A percentile compares a stretch with the other conserved stretches of the same genome.
Evolutionary conservation across 306 rosid genomes (phyloP).

Genomic region (Cucurbita maxima): DNA sequence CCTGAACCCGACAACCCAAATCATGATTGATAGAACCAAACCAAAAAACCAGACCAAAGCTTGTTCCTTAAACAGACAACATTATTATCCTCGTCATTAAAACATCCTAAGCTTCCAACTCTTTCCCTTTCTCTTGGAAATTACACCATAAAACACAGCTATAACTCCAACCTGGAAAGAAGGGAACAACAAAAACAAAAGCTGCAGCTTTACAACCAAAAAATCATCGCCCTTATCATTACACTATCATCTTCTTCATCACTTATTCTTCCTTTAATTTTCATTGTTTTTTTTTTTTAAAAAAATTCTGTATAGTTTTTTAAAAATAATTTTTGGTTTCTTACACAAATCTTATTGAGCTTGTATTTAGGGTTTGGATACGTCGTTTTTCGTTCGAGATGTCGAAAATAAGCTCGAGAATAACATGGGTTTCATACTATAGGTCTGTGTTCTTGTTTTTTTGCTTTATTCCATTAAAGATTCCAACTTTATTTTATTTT

Average conservation of each 20-base stretch:
- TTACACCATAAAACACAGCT: too few species aligned
- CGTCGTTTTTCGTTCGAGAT: not conserved
- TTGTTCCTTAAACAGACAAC: conserved; percentile 17
- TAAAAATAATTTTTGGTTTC: not conserved
- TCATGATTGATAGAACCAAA: conserved; percentile 56
- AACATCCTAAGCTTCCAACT: too few species aligned
- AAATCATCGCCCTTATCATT: conserved; percentile 48
- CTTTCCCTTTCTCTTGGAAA: too few species aligned
- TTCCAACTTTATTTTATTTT: conserved; percentile 13
- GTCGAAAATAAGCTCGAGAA: not conserved
- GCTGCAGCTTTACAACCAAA: conserved; percentile 37
- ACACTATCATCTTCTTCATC: conserved; percentile 9
- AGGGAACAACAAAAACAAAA: too few species aligned
- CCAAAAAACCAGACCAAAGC: not conserved
- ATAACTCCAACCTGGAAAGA: too few species aligned
- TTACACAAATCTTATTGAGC: conserved; percentile 4
- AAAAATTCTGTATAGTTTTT: not conserved
- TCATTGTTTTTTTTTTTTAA: not conserved
- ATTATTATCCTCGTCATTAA: conserved; percentile 15
- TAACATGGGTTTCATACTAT: conserved; percentile 1
- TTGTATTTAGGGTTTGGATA: not conserved
- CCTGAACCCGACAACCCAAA: conserved; percentile 79
- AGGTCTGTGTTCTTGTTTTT: not conserved
- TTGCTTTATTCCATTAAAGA: conserved; percentile 9
- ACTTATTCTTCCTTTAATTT: not conserved